A percentile compares a stretch with the other conserved stretches of the same genome.
Evolutionary conservation across 2,329 filamentous ascomycete genomes (phyloP).

Genomic region (Diatrype stigma): DNA sequence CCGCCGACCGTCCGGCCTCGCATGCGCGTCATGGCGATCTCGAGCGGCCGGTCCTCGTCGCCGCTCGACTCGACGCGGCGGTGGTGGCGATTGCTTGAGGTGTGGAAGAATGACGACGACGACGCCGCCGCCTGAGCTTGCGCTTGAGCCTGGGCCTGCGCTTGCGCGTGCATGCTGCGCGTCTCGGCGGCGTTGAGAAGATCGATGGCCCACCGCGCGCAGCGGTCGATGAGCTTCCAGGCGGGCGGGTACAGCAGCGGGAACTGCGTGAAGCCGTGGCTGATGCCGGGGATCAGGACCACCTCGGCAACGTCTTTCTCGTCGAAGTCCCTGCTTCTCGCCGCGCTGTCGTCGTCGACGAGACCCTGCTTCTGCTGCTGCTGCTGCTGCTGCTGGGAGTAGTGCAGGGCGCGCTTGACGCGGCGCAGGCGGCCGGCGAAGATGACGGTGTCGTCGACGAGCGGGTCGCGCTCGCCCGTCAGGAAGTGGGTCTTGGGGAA

Average conservation of each 20-base stretch:
- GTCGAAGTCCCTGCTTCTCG: conserved; percentile 55
- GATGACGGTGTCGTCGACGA: conserved; percentile 95
- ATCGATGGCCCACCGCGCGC: conserved; percentile 76
- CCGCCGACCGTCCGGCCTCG: conserved; percentile 30
- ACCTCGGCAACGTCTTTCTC: conserved; percentile 78
- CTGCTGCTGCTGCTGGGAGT: conserved; percentile 18
- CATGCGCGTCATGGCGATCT: conserved; percentile 65
- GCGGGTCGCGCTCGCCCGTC: conserved; percentile 88
- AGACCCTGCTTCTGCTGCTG: too few species aligned
- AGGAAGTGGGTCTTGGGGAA: conserved; percentile 95
- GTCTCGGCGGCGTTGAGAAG: conserved; percentile 58
- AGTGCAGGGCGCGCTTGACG: conserved; percentile 58
- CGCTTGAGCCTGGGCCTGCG: conserved; percentile 18
- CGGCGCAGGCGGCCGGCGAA: conserved; percentile 86
- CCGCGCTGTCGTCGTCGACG: too few species aligned
- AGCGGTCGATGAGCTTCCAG: conserved; percentile 80
- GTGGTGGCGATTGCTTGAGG: conserved; percentile 41
- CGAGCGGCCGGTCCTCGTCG: conserved; percentile 76
- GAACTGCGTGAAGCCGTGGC: conserved; percentile 92
- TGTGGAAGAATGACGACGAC: neutral
- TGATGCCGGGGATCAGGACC: conserved; percentile 79
- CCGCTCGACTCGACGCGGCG: conserved; percentile 60
- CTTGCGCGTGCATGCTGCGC: conserved; percentile 19
- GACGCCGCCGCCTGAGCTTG: neutral
- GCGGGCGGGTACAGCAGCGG: conserved; percentile 82